phyloP scores from a whole-genome alignment of 108 stramenopile species.

The Skeletonema potamos region DNA sequence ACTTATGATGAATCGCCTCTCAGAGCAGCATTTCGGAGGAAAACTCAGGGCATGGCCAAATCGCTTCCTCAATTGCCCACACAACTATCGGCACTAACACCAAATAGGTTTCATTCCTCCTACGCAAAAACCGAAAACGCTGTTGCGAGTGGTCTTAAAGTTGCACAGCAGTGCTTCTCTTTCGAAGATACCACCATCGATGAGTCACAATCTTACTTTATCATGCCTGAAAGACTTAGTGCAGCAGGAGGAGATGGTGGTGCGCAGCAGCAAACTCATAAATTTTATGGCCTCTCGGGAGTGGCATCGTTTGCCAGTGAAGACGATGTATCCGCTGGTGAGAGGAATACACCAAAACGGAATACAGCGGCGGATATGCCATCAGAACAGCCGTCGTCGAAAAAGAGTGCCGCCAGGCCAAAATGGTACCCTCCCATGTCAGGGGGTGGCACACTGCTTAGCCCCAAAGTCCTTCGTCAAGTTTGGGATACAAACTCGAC shows the following conservation, averaged over 20 bases:
- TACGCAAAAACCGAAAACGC: conserved; percentile 6
- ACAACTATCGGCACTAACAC: conserved; percentile 8
- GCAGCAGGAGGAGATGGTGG: neutral
- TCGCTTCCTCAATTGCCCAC: conserved; percentile 10
- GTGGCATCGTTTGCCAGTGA: conserved; percentile 29
- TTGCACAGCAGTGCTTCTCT: conserved; percentile 43
- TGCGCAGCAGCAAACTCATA: neutral
- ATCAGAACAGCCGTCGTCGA: neutral
- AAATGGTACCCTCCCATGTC: conserved; percentile 5
- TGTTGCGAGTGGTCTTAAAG: conserved; percentile 15
- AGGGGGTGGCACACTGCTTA: neutral
- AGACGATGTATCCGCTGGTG: neutral
- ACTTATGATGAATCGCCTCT: conserved; percentile 23
- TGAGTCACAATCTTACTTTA: conserved; percentile 19
- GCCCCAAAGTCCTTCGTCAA: conserved; percentile 10
- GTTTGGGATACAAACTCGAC: neutral
- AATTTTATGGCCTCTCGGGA: conserved; percentile 37
- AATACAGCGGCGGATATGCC: neutral
- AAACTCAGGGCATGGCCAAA: conserved; percentile 10
- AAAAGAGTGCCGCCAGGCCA: neutral
- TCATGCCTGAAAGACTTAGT: conserved; percentile 3
- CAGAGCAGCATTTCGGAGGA: conserved; percentile 33
- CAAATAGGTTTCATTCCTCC: conserved; percentile 11
- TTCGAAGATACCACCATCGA: conserved; percentile 46
- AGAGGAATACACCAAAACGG: neutral